A percentile compares a stretch with the other conserved stretches of the same genome.
These are phyloP conservation scores for Halteria grandinella DNA, from an alignment of 73 alveolate genomes.

Conservation along the genomic window DNA sequence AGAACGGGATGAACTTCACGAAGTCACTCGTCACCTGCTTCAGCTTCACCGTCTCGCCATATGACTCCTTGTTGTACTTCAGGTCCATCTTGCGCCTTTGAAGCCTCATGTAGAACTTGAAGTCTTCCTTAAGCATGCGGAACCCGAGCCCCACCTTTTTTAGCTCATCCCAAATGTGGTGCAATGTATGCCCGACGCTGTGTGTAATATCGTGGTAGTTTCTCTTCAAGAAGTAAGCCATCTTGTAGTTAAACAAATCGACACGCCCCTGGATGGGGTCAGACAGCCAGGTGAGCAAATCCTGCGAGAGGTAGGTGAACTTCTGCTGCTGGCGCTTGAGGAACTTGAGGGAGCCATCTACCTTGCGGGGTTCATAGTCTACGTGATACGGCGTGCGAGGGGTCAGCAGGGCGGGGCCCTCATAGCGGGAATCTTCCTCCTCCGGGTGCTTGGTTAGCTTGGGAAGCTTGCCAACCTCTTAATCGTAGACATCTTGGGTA, in stretches of 20 bases:
- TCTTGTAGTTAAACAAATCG: not conserved
- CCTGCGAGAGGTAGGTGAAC: not conserved
- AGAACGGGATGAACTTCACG: constrained; percentile 88
- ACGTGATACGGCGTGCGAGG: not conserved
- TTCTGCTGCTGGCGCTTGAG: not conserved
- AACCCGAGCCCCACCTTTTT: constrained; percentile 57
- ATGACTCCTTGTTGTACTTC: constrained; percentile 42
- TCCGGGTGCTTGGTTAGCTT: too few species aligned
- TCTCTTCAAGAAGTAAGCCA: constrained; percentile 24
- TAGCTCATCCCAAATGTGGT: constrained; percentile 56
- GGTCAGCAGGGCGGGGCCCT: constrained; percentile 9
- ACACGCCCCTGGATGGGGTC: not conserved
- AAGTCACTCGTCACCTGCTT: constrained; percentile 66
- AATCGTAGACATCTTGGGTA: too few species aligned
- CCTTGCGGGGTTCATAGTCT: not conserved
- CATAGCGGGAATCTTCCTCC: constrained; percentile 13
- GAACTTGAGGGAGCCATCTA: not conserved
- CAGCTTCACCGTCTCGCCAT: constrained; percentile 22
- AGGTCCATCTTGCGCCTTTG: constrained; percentile 9
- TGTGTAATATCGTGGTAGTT: constrained; percentile 2
- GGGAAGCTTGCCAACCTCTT: too few species aligned
- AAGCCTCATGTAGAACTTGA: constrained; percentile 27
- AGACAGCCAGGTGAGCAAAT: not conserved
- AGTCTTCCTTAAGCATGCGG: constrained; percentile 53
- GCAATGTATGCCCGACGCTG: not conserved